Evolutionary conservation across 805 yeast genomes (phyloP).

Genomic region (Candida alai): DNA sequence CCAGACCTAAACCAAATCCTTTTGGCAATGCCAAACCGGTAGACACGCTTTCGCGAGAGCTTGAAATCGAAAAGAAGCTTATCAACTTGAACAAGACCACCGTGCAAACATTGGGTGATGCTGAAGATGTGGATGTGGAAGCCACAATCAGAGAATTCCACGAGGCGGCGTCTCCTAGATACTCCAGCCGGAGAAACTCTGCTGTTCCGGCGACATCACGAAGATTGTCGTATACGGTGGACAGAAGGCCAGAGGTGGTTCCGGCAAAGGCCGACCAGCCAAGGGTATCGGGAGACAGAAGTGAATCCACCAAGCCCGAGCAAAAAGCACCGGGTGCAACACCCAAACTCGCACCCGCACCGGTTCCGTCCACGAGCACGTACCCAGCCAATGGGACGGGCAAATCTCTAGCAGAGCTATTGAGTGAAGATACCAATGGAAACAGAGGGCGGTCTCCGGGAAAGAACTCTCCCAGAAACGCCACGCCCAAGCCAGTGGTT

Average conservation of each 20-base stretch:
- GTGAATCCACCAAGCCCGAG: neutral
- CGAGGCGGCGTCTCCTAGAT: slow-evolving; percentile 12
- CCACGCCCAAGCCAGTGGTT: slow-evolving; percentile 21
- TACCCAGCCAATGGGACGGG: slow-evolving; percentile 18
- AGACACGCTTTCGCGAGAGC: slow-evolving; percentile 62
- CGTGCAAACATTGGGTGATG: slow-evolving; percentile 24
- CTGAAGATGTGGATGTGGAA: slow-evolving; percentile 10
- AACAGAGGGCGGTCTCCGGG: slow-evolving; percentile 7
- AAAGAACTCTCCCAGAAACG: slow-evolving; percentile 13
- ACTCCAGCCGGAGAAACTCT: slow-evolving; percentile 9
- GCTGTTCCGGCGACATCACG: neutral
- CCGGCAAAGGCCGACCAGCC: neutral
- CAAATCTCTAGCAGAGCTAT: slow-evolving; percentile 37
- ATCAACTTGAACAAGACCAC: slow-evolving; percentile 31
- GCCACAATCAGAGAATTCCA: slow-evolving; percentile 12
- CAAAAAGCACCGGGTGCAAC: neutral
- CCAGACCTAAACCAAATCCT: slow-evolving; percentile 50
- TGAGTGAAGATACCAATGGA: slow-evolving; percentile 20
- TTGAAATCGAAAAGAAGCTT: slow-evolving; percentile 51
- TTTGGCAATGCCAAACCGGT: slow-evolving; percentile 87
- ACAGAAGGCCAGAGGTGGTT: too few species aligned
- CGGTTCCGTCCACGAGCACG: slow-evolving; percentile 17
- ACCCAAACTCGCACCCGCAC: slow-evolving; percentile 14
- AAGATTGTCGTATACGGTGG: too few species aligned
- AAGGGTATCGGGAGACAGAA: neutral